Percentiles rank a stretch among this genome's conserved stretches.
Evolutionary conservation across 495 filamentous ascomycete genomes (phyloP).

Genomic region (Neurospora sp.): DNA sequence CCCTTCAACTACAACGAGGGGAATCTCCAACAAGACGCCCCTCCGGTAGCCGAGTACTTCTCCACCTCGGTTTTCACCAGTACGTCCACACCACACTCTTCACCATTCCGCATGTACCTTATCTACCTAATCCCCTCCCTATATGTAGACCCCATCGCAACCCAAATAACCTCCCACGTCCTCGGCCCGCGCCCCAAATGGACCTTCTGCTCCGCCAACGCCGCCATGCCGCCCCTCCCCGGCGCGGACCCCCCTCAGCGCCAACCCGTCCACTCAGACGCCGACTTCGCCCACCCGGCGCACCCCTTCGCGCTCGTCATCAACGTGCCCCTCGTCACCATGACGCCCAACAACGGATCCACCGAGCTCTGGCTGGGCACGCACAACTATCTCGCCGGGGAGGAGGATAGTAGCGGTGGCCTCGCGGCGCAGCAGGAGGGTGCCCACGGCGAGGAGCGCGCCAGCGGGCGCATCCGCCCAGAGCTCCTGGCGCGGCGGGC

Average conservation of each 20-base stretch:
- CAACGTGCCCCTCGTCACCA: constrained; percentile 43
- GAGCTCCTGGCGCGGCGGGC: constrained; percentile 31
- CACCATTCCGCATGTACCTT: background rate
- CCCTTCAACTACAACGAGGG: constrained; percentile 45
- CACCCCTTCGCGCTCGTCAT: constrained; percentile 46
- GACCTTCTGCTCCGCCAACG: constrained; percentile 45
- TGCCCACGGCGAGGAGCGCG: background rate
- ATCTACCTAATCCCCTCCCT: background rate
- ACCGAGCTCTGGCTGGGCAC: constrained; percentile 55
- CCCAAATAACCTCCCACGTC: constrained; percentile 37
- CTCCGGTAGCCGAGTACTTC: constrained; percentile 29
- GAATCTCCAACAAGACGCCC: constrained; percentile 47
- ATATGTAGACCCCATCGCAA: constrained; percentile 36
- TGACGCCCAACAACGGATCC: constrained; percentile 44
- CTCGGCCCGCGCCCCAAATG: constrained; percentile 39
- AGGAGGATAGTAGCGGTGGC: constrained; percentile 32
- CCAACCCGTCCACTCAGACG: constrained; percentile 48
- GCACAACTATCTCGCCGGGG: constrained; percentile 28
- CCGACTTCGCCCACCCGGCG: constrained; percentile 44
- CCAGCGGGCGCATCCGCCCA: constrained; percentile 30
- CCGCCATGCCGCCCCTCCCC: constrained; percentile 38
- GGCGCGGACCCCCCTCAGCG: constrained; percentile 23
- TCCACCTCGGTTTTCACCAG: constrained; percentile 34
- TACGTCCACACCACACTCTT: constrained; percentile 7
- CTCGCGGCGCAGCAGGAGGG: constrained; percentile 19